These are phyloP conservation scores for Craterostigma plantagineum DNA, from an alignment of 257 asterid genomes.

Conservation along the genomic window DNA sequence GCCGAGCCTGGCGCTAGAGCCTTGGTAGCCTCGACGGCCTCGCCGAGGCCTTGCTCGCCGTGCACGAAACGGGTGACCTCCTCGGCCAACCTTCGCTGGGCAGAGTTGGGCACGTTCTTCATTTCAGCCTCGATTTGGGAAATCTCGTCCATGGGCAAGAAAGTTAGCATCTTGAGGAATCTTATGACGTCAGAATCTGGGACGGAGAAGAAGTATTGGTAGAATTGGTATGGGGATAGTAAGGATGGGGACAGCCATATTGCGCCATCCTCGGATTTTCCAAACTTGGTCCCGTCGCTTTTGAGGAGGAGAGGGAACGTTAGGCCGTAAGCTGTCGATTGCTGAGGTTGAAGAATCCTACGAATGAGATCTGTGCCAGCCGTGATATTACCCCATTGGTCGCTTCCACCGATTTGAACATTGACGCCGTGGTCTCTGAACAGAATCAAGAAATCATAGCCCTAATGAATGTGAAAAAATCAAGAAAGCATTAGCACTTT, in stretches of 20 bases:
- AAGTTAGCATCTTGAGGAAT: constrained; percentile 66
- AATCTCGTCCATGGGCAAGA: constrained; percentile 54
- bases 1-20: constrained; percentile 79
- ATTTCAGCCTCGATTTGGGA: constrained; percentile 33
- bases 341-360: constrained; percentile 21
- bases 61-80: constrained; percentile 93
- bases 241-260: constrained; percentile 65
- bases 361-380: constrained; percentile 91
- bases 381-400: constrained; percentile 93
- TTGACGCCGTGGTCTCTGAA: constrained; percentile 41
- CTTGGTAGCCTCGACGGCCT: constrained; percentile 72
- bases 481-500: too few species aligned
- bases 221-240: constrained; percentile 72
- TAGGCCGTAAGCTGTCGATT: constrained; percentile 45
- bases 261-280: constrained; percentile 88
- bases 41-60: constrained; percentile 59
- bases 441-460: constrained; percentile 61
- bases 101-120: constrained; percentile 55
- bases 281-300: constrained; percentile 84
- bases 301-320: constrained; percentile 88
- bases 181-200: constrained; percentile 60
- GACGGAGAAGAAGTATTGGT: constrained; percentile 61
- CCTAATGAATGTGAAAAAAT: constrained; percentile 9
- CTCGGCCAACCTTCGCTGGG: constrained; percentile 81
- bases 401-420: constrained; percentile 88